Percentiles rank a stretch among this genome's conserved stretches.
Evolutionary conservation across 108 stramenopile genomes (phyloP).

Genomic region (Cylindrotheca closterium): DNA sequence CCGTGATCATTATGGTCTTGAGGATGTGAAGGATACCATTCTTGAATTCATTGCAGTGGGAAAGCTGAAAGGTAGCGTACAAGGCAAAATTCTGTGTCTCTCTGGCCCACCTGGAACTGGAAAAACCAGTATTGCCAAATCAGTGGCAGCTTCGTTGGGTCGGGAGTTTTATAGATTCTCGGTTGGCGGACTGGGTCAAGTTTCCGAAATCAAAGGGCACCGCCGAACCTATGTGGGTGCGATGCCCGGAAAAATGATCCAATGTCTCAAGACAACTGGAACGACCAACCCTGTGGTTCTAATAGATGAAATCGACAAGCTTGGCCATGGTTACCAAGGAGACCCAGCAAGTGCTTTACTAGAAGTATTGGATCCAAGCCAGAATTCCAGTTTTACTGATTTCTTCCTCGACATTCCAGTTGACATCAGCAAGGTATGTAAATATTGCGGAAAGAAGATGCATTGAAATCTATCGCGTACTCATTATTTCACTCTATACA

Average conservation of each 20-base stretch:
- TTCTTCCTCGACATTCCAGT: slow-evolving; percentile 98
- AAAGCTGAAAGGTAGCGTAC: slow-evolving; percentile 89
- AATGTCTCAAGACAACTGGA: slow-evolving; percentile 89
- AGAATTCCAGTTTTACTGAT: slow-evolving; percentile 91
- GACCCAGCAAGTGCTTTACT: slow-evolving; percentile 95
- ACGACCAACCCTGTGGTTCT: slow-evolving; percentile 91
- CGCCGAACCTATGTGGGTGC: slow-evolving; percentile 97
- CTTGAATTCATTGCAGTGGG: slow-evolving; percentile 98
- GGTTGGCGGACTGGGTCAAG: slow-evolving; percentile 94
- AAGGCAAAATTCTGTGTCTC: slow-evolving; percentile 95
- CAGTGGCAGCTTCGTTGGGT: slow-evolving; percentile 90
- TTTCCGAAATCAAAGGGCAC: slow-evolving; percentile 98
- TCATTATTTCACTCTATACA: neutral
- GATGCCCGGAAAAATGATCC: slow-evolving; percentile 97
- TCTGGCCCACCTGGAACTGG: slow-evolving; percentile 95
- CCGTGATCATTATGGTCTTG: slow-evolving; percentile 95
- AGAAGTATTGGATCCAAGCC: slow-evolving; percentile 93
- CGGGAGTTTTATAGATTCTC: slow-evolving; percentile 95
- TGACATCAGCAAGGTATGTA: slow-evolving; percentile 86
- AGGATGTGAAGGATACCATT: slow-evolving; percentile 96
- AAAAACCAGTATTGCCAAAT: slow-evolving; percentile 86
- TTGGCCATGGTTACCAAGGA: slow-evolving; percentile 88
- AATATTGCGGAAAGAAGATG: too few species aligned
- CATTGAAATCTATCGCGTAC: too few species aligned
- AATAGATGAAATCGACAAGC: slow-evolving; percentile 99